phyloP scores from a whole-genome alignment of 441 rosid genomes.

The Aquilaria agallochum region DNA sequence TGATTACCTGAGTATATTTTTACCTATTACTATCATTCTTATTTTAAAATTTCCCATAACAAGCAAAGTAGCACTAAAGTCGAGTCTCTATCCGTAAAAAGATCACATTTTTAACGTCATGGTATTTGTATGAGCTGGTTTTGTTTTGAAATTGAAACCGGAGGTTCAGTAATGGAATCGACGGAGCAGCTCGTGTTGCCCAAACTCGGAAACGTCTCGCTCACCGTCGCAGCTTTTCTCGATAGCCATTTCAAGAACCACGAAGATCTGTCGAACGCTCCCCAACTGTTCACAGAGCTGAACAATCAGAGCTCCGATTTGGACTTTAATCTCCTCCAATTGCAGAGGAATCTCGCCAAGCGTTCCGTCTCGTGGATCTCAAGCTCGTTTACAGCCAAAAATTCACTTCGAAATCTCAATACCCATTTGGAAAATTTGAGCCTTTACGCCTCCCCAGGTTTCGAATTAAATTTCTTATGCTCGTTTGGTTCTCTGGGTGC shows the following conservation, averaged over 20 bases:
- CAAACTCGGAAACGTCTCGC: constrained; percentile 23
- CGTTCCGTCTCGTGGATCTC: constrained; percentile 70
- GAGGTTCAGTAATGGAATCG: too few species aligned
- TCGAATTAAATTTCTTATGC: constrained; percentile 15
- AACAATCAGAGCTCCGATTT: constrained; percentile 25
- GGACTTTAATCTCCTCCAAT: constrained; percentile 32
- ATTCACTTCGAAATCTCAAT: constrained; percentile 35
- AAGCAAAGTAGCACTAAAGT: too few species aligned
- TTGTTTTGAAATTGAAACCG: too few species aligned
- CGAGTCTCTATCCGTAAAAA: too few species aligned
- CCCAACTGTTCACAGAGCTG: constrained; percentile 34
- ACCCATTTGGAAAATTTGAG: constrained; percentile 38
- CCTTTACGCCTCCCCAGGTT: constrained; percentile 33
- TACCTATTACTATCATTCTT: too few species aligned
- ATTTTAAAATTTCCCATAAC: too few species aligned
- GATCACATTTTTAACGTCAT: too few species aligned
- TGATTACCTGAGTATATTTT: too few species aligned
- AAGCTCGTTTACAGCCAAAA: constrained; percentile 46
- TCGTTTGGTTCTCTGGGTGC: background rate
- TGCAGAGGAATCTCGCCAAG: constrained; percentile 36
- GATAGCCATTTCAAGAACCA: constrained; percentile 38
- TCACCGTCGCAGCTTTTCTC: constrained; percentile 26
- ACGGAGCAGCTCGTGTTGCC: constrained; percentile 28
- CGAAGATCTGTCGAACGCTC: constrained; percentile 37
- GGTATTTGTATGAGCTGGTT: too few species aligned